These are phyloP conservation scores for Tulasnella calospora DNA, from an alignment of 768 basidiomycete genomes.

Conservation along the genomic window DNA sequence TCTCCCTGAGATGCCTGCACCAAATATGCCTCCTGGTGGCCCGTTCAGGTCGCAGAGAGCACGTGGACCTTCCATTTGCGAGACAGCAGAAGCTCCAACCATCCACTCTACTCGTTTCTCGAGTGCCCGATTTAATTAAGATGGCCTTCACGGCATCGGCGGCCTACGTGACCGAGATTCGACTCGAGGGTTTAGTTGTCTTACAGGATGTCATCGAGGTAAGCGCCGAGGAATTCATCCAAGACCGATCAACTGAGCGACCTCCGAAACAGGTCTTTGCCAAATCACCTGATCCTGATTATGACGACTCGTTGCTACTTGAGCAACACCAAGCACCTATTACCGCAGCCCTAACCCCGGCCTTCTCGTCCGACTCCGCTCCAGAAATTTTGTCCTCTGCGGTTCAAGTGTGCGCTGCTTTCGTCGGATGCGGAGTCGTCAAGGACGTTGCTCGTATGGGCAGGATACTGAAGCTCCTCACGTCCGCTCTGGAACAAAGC, in stretches of 20 bases:
- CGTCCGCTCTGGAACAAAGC: constrained; percentile 80
- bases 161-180: constrained; percentile 92
- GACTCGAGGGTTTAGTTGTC: constrained; percentile 83
- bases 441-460: constrained; percentile 91
- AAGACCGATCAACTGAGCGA: background rate
- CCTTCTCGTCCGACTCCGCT: constrained; percentile 90
- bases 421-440: constrained; percentile 91
- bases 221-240: constrained; percentile 25
- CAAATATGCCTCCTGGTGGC: constrained; percentile 75
- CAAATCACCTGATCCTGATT: constrained; percentile 82
- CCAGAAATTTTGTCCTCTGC: constrained; percentile 93
- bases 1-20: constrained; percentile 88
- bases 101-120: constrained; percentile 67
- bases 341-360: constrained; percentile 92
- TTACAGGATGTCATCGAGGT: constrained; percentile 91
- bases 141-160: constrained; percentile 98
- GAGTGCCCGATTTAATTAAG: constrained; percentile 88
- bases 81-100: constrained; percentile 52
- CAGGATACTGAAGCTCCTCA: constrained; percentile 83
- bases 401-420: constrained; percentile 88
- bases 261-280: constrained; percentile 66
- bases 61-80: constrained; percentile 73
- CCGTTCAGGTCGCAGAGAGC: constrained; percentile 69
- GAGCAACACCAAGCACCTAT: constrained; percentile 99
- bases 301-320: constrained; percentile 79